These are phyloP conservation scores for Biscogniauxia marginata DNA, from an alignment of 2,329 filamentous ascomycete species.

Conservation along the genomic window DNA sequence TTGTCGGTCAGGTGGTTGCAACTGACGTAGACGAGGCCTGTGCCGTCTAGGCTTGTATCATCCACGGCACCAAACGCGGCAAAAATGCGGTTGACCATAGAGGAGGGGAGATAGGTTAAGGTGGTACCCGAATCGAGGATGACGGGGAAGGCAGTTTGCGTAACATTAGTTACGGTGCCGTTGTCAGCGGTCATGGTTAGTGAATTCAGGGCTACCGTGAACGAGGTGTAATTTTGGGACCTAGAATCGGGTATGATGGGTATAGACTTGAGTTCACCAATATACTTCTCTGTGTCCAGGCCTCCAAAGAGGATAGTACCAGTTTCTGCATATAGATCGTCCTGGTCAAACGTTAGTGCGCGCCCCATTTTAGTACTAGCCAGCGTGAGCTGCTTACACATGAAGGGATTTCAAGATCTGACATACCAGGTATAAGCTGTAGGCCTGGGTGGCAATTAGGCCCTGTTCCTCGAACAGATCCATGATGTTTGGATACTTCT, in stretches of 20 bases:
- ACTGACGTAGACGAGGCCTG: conserved; percentile 40
- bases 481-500: conserved; percentile 58
- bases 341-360: conserved; percentile 35
- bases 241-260: conserved; percentile 51
- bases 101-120: conserved; percentile 60
- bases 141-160: conserved; percentile 39
- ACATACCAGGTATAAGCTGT: conserved; percentile 62
- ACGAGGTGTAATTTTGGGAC: conserved; percentile 38
- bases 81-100: conserved; percentile 42
- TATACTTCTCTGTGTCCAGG: conserved; percentile 66
- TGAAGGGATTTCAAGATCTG: conserved; percentile 1
- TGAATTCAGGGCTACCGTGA: conserved; percentile 38
- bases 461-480: conserved; percentile 62
- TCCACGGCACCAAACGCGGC: conserved; percentile 38
- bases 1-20: conserved; percentile 37
- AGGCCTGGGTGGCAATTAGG: conserved; percentile 61
- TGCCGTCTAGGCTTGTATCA: conserved; percentile 29
- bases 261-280: conserved; percentile 53
- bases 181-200: conserved; percentile 38
- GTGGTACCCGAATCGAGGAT: conserved; percentile 69
- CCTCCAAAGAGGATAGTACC: conserved; percentile 69
- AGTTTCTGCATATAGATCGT: conserved; percentile 52
- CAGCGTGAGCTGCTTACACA: too few species aligned
- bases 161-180: conserved; percentile 29
- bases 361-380: neutral